Conservation (phyloP, 2,329 filamentous ascomycete genomes). For the Phaeosphaeria sp. region DNA sequence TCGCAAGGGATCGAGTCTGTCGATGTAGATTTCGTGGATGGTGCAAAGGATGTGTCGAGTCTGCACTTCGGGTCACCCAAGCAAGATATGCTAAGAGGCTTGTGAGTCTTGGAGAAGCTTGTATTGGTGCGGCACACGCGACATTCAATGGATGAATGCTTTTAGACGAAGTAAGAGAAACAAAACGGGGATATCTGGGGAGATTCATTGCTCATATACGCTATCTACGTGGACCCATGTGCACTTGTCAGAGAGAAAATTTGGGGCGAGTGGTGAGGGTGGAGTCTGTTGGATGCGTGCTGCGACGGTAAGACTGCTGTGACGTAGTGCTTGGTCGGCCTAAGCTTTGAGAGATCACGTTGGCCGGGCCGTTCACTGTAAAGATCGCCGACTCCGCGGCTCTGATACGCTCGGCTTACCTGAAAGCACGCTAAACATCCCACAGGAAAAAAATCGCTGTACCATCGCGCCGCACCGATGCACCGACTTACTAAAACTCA, state of each 20-base stretch:
- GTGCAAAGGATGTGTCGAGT: slow-evolving; percentile 2
- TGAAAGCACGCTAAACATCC: background rate
- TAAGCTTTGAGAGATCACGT: background rate
- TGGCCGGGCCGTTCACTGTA: background rate
- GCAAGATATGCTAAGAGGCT: slow-evolving; percentile 25
- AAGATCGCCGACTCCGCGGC: background rate
- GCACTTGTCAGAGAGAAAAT: background rate
- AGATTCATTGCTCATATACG: slow-evolving; percentile 1
- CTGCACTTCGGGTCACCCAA: slow-evolving; percentile 29
- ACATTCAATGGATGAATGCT: background rate
- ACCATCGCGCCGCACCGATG: background rate
- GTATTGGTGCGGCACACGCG: slow-evolving; percentile 15
- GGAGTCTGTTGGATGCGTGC: background rate
- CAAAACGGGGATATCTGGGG: background rate
- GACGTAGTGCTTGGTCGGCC: background rate
- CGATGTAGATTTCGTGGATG: slow-evolving; percentile 8
- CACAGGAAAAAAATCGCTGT: background rate
- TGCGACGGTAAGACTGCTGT: background rate
- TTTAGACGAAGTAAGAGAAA: background rate
- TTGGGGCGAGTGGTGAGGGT: background rate
- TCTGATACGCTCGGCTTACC: background rate
- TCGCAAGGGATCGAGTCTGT: slow-evolving; percentile 6
- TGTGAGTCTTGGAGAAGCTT: slow-evolving; percentile 36
- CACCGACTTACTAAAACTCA: background rate
- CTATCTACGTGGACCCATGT: background rate